Conservation (phyloP, 225 moss, liverwort and hornwort species). For the Pseudisothecium myosuroides region DNA sequence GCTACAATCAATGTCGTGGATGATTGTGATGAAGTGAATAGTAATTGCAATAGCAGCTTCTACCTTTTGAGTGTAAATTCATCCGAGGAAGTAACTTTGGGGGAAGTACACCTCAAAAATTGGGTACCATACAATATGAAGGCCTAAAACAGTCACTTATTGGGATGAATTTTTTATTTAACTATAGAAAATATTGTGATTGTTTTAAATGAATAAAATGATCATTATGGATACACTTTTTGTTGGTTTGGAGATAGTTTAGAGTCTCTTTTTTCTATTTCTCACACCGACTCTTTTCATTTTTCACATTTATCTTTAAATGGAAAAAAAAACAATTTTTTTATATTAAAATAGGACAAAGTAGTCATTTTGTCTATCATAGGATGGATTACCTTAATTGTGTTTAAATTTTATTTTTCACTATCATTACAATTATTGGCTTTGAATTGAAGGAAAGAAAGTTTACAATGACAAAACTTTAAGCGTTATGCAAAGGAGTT, state of each 20-base stretch:
- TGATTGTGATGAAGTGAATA: background rate
- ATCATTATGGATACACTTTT: background rate
- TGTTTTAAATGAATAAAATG: background rate
- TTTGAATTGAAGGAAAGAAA: background rate
- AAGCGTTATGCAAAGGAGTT: background rate
- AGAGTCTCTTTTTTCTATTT: too few species aligned
- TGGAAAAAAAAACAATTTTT: too few species aligned
- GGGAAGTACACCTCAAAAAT: too few species aligned
- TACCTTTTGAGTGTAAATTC: background rate
- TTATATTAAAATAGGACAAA: background rate
- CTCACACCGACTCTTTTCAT: background rate
- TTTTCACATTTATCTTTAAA: background rate
- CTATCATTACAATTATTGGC: background rate
- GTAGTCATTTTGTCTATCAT: background rate
- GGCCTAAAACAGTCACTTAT: too few species aligned
- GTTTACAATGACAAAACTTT: background rate
- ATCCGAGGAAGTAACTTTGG: fast-evolving
- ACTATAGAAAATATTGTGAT: background rate
- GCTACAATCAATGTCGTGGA: background rate
- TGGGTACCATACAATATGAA: too few species aligned
- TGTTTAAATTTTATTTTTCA: background rate
- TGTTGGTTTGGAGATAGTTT: fast-evolving
- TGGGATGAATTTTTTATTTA: too few species aligned
- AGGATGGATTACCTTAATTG: fast-evolving
- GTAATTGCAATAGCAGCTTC: background rate